A percentile compares a stretch with the other conserved stretches of the same genome.
These are phyloP conservation scores for Cercospora brassicicola DNA, from an alignment of 2,329 filamentous ascomycete genomes.

Conservation along the genomic window DNA sequence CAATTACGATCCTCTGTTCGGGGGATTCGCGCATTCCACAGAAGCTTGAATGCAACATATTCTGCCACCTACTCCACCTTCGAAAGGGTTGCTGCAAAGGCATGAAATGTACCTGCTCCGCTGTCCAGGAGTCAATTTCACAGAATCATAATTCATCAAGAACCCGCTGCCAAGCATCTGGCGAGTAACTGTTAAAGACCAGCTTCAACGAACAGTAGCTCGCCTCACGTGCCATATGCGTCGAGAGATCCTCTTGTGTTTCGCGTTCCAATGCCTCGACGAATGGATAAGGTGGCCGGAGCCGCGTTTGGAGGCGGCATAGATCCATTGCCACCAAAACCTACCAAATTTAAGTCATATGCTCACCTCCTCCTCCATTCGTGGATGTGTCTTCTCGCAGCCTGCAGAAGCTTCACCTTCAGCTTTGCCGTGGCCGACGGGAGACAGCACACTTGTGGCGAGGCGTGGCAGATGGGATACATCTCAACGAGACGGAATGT, in stretches of 20 bases:
- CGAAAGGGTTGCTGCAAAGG: neutral
- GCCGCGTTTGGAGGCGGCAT: neutral
- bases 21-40: neutral
- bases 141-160: neutral
- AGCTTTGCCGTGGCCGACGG: neutral
- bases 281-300: neutral
- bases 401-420: neutral
- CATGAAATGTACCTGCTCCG: neutral
- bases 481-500: neutral
- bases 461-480: neutral
- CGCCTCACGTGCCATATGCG: neutral
- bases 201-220: neutral
- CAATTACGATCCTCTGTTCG: neutral
- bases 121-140: neutral
- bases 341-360: neutral
- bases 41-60: neutral
- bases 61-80: neutral
- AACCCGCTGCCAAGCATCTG: neutral
- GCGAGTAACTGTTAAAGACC: neutral
- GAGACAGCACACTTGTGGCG: neutral
- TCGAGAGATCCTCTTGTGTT: neutral
- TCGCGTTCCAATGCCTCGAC: neutral
- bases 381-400: neutral
- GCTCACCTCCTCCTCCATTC: neutral
- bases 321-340: neutral